A percentile compares a stretch with the other conserved stretches of the same genome.
phyloP scores from a whole-genome alignment of 1,284 basidiomycete genomes.

The Moesziomyces sp. region DNA sequence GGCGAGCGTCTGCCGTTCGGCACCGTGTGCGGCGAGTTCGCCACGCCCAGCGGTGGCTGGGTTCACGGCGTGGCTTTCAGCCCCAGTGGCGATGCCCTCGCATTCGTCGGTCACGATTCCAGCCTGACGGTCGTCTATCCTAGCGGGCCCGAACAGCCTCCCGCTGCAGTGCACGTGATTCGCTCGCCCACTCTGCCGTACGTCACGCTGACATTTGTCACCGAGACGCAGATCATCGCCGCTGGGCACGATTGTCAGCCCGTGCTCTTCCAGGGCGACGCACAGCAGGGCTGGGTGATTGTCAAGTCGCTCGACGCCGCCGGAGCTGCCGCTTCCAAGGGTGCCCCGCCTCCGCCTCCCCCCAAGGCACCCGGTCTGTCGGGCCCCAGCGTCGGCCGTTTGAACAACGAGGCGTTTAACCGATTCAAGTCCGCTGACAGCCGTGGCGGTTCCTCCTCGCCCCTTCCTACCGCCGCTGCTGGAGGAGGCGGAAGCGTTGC shows the following conservation, averaged over 20 bases:
- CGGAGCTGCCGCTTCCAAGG: conserved; percentile 58
- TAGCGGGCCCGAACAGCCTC: conserved; percentile 55
- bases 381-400: conserved; percentile 75
- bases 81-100: conserved; percentile 89
- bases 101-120: conserved; percentile 80
- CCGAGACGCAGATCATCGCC: conserved; percentile 77
- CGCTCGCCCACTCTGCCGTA: conserved; percentile 64
- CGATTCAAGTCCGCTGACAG: conserved; percentile 93
- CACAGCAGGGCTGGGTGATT: conserved; percentile 55
- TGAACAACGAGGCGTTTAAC: conserved; percentile 95
- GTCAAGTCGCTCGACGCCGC: conserved; percentile 61
- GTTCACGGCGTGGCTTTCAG: conserved; percentile 96
- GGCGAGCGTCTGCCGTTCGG: conserved; percentile 97
- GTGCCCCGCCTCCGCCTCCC: conserved; percentile 63
- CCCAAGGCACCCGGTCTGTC: conserved; percentile 54
- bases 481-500: conserved; percentile 69
- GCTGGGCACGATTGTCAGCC: conserved; percentile 99
- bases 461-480: conserved; percentile 22
- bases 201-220: conserved; percentile 75
- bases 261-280: conserved; percentile 70
- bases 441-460: conserved; percentile 74
- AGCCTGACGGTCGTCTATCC: conserved; percentile 65
- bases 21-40: conserved; percentile 93
- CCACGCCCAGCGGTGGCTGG: conserved; percentile 91
- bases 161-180: conserved; percentile 61